Conservation (phyloP, 2,329 filamentous ascomycete genomes). For the Exophiala spinifera region DNA sequence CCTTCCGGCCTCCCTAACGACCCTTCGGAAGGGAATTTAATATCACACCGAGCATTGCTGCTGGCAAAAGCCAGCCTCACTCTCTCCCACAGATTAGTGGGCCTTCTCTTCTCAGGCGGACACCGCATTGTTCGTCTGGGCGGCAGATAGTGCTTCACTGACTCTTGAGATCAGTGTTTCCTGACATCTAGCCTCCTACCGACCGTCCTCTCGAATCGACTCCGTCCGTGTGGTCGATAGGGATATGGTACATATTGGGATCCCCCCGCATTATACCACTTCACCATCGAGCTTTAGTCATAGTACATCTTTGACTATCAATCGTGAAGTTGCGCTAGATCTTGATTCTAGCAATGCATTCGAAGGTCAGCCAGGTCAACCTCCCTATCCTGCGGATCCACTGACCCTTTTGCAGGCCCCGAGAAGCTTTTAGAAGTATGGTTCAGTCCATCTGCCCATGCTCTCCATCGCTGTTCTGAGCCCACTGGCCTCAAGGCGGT, state of each 20-base stretch:
- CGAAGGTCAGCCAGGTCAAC: conserved; percentile 60
- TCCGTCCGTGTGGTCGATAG: conserved; percentile 28
- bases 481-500: conserved; percentile 83
- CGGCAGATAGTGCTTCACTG: conserved; percentile 91
- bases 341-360: conserved; percentile 95
- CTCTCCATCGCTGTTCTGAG: conserved; percentile 67
- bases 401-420: conserved; percentile 57
- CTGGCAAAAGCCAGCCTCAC: conserved; percentile 83
- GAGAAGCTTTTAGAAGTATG: conserved; percentile 98
- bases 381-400: conserved; percentile 4
- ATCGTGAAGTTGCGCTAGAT: conserved; percentile 87
- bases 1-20: conserved; percentile 88
- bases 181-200: conserved; percentile 7
- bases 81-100: conserved; percentile 65
- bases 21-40: conserved; percentile 61
- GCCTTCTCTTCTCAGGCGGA: conserved; percentile 96
- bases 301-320: conserved; percentile 91
- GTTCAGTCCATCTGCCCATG: conserved; percentile 78
- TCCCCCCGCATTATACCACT: conserved; percentile 76
- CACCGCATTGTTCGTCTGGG: conserved; percentile 94
- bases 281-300: conserved; percentile 73
- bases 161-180: conserved; percentile 44
- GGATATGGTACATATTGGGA: conserved; percentile 82
- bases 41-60: conserved; percentile 51
- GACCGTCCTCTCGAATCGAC: conserved; percentile 19